Percentiles rank a stretch among this genome's conserved stretches.
Evolutionary conservation across 202 grass and related monocot species (phyloP).

Genomic region (Elaeis oleifera): DNA sequence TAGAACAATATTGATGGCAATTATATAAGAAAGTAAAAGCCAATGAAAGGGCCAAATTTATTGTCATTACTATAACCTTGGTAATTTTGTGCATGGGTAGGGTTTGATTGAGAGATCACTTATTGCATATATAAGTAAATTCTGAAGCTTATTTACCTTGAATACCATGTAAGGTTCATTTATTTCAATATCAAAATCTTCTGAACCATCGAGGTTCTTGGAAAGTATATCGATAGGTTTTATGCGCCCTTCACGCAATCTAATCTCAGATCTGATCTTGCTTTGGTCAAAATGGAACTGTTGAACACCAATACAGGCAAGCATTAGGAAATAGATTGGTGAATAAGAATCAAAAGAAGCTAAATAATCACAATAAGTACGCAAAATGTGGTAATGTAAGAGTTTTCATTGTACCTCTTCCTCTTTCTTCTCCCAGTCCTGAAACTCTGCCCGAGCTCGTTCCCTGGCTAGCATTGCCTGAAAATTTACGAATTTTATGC

Average conservation of each 20-base stretch:
- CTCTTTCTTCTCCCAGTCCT: constrained; percentile 99
- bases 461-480: constrained; percentile 84
- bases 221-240: constrained; percentile 95
- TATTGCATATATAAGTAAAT: too few relatives aligned
- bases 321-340: background rate
- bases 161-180: constrained; percentile 98
- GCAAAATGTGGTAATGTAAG: too few relatives aligned
- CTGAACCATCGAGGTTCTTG: constrained; percentile 72
- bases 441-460: constrained; percentile 85
- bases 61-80: too few relatives aligned
- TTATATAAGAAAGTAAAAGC: too few relatives aligned
- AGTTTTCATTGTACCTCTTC: constrained; percentile 53
- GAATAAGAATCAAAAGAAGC: constrained; percentile 11
- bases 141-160: constrained; percentile 44
- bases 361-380: too few relatives aligned
- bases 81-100: too few relatives aligned
- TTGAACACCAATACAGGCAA: constrained; percentile 1
- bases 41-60: too few relatives aligned
- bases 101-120: too few relatives aligned
- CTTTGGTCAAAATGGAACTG: constrained; percentile 99
- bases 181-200: constrained; percentile 84
- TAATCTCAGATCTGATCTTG: constrained; percentile 93
- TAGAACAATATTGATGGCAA: too few relatives aligned
- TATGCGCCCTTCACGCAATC: constrained; percentile 83
- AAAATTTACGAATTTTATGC: background rate